Evolutionary conservation across 2,329 filamentous ascomycete genomes (phyloP), one percentile per base, ranked within the genome.

Genomic region (Phyllosticta ampelicida): DNA sequence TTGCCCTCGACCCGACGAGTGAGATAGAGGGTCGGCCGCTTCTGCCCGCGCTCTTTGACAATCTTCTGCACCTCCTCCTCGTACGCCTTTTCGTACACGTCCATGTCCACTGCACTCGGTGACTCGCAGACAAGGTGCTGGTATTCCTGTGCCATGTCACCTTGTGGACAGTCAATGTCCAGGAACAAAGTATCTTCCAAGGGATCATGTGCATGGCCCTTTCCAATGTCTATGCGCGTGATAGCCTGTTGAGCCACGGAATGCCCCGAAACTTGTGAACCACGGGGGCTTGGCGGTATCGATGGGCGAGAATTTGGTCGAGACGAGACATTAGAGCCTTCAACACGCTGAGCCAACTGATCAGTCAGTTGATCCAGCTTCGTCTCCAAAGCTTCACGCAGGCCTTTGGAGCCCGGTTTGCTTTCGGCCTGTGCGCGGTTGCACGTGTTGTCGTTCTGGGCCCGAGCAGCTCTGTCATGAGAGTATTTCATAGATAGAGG

Each of bases 71-170:
- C 82, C 73, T 96, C 89, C 61, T 87, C 82, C 66, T 89, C 84
- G 69, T 95, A 96, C 0, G 92, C 92, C 0, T 81, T 83, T 70
- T 95, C 89, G 70, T 96, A 96, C 60, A 97, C 86, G 67, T 94
- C 85, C 65, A 89, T 89, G 61, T 95, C 90, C 5, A 89, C 87
- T 1, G 86, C 86, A 0, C 86, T 86, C 2, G 92, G 92, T 1
- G 89, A 95, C 71, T 96, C 90, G 28, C 88, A 89, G 48, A 96
- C 85, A 4, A 86, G 70, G 20, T 79, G 66, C 66, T 69, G 51
- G 69, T 61, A 30, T 50, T 60, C 48, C 77, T 77, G 58, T 63
- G 48, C 67, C 64, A 55, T 64, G 60, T 51, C 64, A 20, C 68
- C 65, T 1, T 49, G 66, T 30, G 85, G 85, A 0, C 84, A 82